Percentiles rank a stretch among this genome's conserved stretches.
Conservation (phyloP, 129 eudicot genomes). For the Escallonia rubra region DNA sequence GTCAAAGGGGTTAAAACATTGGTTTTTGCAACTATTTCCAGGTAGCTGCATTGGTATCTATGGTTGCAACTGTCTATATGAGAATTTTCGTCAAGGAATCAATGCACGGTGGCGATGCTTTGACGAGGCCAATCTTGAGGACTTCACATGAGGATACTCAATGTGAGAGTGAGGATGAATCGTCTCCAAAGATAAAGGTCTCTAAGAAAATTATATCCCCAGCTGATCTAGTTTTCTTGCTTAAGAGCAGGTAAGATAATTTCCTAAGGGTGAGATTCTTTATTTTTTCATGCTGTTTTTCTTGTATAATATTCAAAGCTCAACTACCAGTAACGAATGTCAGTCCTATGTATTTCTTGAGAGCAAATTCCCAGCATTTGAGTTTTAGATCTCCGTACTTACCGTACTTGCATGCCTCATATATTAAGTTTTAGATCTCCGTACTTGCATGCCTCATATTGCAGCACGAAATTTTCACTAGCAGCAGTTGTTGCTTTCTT, state of each 20-base stretch:
- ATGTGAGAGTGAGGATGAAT: conserved; percentile 1
- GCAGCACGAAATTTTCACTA: conserved; percentile 30
- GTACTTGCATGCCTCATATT: conserved; percentile 1
- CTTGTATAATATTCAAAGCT: no score
- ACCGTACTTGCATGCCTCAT: not conserved
- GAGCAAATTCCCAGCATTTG: no score
- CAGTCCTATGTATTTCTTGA: no score
- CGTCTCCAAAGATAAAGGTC: conserved; percentile 9
- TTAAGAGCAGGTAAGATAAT: conserved; percentile 30
- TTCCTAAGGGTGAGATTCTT: not conserved
- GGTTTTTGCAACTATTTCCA: not conserved
- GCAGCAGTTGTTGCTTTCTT: conserved; percentile 39
- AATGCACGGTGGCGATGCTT: not conserved
- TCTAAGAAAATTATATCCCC: conserved; percentile 25
- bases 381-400: no score
- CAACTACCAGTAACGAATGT: no score
- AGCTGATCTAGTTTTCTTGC: conserved; percentile 21
- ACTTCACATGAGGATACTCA: not conserved
- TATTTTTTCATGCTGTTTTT: no score
- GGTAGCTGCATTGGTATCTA: conserved; percentile 34
- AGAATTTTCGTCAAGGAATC: conserved; percentile 35
- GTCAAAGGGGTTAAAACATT: no score
- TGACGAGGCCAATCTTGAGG: conserved; percentile 28
- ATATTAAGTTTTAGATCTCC: no score
- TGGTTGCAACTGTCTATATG: conserved; percentile 40